phyloP scores from a whole-genome alignment of 108 stramenopile species.

The Cyclotella atomus region DNA sequence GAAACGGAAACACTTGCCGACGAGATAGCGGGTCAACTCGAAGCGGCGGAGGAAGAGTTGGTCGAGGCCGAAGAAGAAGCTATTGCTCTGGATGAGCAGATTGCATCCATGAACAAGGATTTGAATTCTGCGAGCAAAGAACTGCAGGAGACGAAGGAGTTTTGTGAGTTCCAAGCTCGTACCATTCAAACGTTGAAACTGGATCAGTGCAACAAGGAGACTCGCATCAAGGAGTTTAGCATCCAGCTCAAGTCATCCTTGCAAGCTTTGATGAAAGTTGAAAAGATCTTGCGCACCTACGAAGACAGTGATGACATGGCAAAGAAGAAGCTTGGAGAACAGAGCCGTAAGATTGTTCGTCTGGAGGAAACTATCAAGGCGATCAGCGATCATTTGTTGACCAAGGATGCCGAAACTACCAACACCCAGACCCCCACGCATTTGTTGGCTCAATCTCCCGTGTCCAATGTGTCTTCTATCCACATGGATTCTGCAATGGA shows the following conservation, averaged over 20 bases:
- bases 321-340: slow-evolving; percentile 24
- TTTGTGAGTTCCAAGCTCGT: slow-evolving; percentile 31
- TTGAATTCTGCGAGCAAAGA: slow-evolving; percentile 18
- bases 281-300: slow-evolving; percentile 43
- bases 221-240: slow-evolving; percentile 23
- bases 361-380: slow-evolving; percentile 26
- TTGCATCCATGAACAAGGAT: slow-evolving; percentile 14
- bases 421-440: slow-evolving; percentile 13
- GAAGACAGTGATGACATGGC: slow-evolving; percentile 37
- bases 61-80: slow-evolving; percentile 11
- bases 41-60: slow-evolving; percentile 28
- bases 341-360: slow-evolving; percentile 30
- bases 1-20: slow-evolving; percentile 31
- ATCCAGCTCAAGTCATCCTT: slow-evolving; percentile 36
- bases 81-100: slow-evolving; percentile 4
- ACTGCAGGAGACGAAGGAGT: slow-evolving; percentile 21
- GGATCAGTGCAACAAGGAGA: slow-evolving; percentile 19
- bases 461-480: not conserved
- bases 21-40: slow-evolving; percentile 24
- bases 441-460: slow-evolving; percentile 12
- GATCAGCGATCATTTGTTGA: not conserved
- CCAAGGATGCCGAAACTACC: slow-evolving; percentile 2
- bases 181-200: slow-evolving; percentile 22
- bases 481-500: not conserved
- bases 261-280: slow-evolving; percentile 29